phyloP scores from a whole-genome alignment of 495 filamentous ascomycete species.

The Hypoxylon subgilvum region DNA sequence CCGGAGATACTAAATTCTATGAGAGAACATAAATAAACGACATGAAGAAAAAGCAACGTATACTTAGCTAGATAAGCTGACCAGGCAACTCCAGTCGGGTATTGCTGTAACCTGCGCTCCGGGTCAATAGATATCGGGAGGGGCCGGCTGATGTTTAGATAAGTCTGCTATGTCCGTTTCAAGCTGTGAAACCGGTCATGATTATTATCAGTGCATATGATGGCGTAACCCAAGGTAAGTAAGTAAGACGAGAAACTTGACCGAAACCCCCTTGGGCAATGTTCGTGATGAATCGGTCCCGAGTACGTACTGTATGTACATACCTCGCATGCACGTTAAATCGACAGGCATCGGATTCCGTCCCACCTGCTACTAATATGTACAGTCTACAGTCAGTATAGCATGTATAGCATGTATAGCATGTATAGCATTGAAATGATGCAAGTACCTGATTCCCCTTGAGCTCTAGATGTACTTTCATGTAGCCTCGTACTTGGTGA shows the following conservation, averaged over 20 bases:
- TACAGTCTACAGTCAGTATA: no score
- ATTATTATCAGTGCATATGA: background rate
- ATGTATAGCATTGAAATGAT: no score
- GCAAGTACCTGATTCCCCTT: no score
- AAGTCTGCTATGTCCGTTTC: constrained; percentile 3
- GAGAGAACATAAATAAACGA: no score
- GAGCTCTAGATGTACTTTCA: no score
- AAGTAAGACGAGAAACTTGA: constrained; percentile 16
- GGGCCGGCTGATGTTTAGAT: constrained; percentile 2
- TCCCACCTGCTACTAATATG: background rate
- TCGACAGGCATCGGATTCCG: constrained; percentile 11
- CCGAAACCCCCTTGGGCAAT: constrained; percentile 29
- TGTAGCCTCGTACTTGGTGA: no score
- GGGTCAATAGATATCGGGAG: constrained; percentile 20
- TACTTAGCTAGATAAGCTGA: constrained; percentile 7
- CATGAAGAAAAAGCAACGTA: no score
- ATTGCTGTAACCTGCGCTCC: constrained; percentile 11
- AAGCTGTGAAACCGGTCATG: constrained; percentile 8
- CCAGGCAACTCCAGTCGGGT: constrained; percentile 12
- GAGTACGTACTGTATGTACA: no score
- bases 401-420: no score
- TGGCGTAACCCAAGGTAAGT: background rate
- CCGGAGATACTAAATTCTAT: no score
- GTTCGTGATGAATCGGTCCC: no score
- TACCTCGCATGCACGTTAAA: no score